phyloP scores from a whole-genome alignment of 106 monocot species.

The Dactylorhiza incarnata region DNA sequence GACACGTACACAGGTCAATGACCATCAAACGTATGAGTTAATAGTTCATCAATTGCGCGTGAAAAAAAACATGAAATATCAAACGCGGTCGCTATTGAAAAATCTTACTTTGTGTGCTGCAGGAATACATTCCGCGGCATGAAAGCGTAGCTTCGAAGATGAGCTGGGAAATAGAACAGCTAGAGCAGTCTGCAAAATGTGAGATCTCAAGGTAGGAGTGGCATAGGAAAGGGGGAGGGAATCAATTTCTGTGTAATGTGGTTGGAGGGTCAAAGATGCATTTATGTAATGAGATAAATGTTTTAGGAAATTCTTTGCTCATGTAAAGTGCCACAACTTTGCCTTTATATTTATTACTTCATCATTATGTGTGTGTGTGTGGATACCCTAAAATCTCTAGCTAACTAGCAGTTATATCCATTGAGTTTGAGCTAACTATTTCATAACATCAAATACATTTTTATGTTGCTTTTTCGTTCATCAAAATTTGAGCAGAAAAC shows the following conservation, averaged over 20 bases:
- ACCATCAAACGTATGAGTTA: too few relatives aligned
- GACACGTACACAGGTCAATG: too few relatives aligned
- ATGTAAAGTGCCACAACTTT: neutral
- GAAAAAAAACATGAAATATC: too few relatives aligned
- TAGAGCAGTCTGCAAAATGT: slow-evolving; percentile 24
- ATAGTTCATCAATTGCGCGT: too few relatives aligned
- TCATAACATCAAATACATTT: too few relatives aligned
- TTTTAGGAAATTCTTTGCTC: slow-evolving; percentile 7
- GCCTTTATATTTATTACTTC: slow-evolving; percentile 1
- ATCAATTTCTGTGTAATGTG: neutral
- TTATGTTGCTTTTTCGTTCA: too few relatives aligned
- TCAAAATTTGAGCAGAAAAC: too few relatives aligned
- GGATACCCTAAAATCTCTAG: too few relatives aligned
- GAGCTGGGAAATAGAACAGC: slow-evolving; percentile 37
- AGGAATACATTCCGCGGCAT: slow-evolving; percentile 45
- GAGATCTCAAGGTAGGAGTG: slow-evolving; percentile 26
- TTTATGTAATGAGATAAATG: slow-evolving; percentile 7
- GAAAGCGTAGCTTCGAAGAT: slow-evolving; percentile 42
- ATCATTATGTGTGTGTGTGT: too few relatives aligned
- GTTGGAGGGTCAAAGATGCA: neutral
- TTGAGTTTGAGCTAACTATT: too few relatives aligned
- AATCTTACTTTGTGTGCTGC: neutral
- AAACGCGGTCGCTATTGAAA: too few relatives aligned
- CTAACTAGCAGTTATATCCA: too few relatives aligned
- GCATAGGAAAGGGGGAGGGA: neutral